Percentiles rank a stretch among this genome's conserved stretches.
Evolutionary conservation across 352 stramenopile genomes (phyloP).

Genomic region (Globisporangium cylindrosporum): DNA sequence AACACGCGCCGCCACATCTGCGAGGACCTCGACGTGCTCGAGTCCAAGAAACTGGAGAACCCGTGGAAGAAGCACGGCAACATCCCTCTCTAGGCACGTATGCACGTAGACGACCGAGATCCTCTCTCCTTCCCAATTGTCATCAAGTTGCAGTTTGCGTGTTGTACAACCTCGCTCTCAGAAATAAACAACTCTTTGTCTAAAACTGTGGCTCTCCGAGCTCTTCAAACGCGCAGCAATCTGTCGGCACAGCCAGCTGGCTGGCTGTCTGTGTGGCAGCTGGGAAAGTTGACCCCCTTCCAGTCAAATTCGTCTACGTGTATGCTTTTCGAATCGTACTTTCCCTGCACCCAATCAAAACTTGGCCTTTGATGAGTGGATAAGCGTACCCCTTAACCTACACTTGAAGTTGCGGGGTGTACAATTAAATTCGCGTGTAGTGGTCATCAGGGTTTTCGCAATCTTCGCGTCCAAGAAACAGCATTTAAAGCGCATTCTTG

Average conservation of each 20-base stretch:
- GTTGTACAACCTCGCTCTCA: conserved; percentile 3
- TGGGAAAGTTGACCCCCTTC: background rate
- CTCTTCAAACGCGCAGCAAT: background rate
- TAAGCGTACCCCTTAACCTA: background rate
- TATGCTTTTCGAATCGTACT: background rate
- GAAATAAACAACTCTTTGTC: conserved; percentile 7
- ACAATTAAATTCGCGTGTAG: background rate
- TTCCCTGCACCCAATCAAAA: background rate
- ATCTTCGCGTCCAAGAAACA: no score
- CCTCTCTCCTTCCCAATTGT: background rate
- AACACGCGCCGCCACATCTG: conserved; percentile 93
- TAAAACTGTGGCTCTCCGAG: background rate
- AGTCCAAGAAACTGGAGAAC: conserved; percentile 92
- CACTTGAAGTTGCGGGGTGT: background rate
- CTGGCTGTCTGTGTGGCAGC: background rate
- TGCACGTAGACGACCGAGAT: conserved; percentile 5
- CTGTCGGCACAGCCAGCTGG: background rate
- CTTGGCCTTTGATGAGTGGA: background rate
- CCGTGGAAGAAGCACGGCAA: conserved; percentile 97
- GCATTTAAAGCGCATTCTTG: no score
- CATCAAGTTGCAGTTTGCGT: conserved; percentile 3
- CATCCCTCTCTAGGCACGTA: conserved; percentile 92
- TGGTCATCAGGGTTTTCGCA: background rate
- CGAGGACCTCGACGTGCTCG: conserved; percentile 94
- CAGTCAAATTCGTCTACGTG: conserved; percentile 1